Evolutionary conservation across 345 rosid genomes (phyloP).

Genomic region (Hibiscus mutabilis): DNA sequence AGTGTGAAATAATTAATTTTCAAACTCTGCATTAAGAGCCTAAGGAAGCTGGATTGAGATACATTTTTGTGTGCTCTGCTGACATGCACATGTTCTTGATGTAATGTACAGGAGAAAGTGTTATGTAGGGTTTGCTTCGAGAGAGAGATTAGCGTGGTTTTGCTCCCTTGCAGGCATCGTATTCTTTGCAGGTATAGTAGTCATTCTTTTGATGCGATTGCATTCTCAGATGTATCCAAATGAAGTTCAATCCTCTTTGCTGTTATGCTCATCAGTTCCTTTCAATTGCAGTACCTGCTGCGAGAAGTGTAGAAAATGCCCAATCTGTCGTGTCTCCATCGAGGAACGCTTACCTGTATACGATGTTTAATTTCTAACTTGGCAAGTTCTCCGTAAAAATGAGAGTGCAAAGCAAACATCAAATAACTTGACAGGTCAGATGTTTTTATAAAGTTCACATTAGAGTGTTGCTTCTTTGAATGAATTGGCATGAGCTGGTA

Average conservation of each 20-base stretch:
- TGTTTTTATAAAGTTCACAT: background rate
- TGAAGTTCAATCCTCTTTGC: background rate
- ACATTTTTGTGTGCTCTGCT: background rate
- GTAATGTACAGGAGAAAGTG: slow-evolving; percentile 71
- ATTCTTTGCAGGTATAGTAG: slow-evolving; percentile 68
- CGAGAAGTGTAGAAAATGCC: slow-evolving; percentile 88
- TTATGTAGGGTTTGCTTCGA: slow-evolving; percentile 90
- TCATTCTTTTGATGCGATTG: background rate
- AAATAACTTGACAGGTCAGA: slow-evolving; percentile 8
- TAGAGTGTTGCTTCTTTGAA: background rate
- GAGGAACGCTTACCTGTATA: slow-evolving; percentile 83
- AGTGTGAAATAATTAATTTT: background rate
- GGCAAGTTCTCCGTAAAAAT: background rate
- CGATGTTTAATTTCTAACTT: slow-evolving; percentile 54
- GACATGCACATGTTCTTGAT: background rate
- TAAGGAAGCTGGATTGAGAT: background rate
- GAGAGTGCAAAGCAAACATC: background rate
- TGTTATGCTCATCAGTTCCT: slow-evolving; percentile 11
- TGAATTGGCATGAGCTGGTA: background rate
- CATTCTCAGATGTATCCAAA: background rate
- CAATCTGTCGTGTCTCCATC: slow-evolving; percentile 66
- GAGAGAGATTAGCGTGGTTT: slow-evolving; percentile 76
- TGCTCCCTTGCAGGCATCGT: slow-evolving; percentile 93
- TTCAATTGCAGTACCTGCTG: slow-evolving; percentile 66
- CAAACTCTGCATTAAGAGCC: background rate